Evolutionary conservation across 2,329 filamentous ascomycete species (phyloP).

Genomic region (Emergomyces pasteurianus): DNA sequence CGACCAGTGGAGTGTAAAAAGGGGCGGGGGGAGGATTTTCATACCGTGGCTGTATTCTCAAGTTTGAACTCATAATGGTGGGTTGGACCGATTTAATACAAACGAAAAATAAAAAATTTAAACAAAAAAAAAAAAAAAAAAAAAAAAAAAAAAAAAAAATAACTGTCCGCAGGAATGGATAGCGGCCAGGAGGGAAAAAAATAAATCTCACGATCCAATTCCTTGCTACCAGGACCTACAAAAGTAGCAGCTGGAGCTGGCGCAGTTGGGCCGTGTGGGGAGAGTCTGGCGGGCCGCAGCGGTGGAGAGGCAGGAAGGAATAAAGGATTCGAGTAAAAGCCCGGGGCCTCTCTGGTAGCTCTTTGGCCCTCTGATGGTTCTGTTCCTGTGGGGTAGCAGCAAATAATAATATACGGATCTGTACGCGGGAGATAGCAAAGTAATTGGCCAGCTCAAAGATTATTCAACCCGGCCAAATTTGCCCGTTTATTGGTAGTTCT

Average conservation of each 20-base stretch:
- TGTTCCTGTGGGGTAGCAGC: background rate
- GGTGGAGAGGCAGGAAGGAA: no score
- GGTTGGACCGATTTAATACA: background rate
- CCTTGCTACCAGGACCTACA: background rate
- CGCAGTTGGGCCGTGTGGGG: background rate
- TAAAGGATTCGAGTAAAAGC: background rate
- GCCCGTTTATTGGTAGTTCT: background rate
- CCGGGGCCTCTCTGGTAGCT: background rate
- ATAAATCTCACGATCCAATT: background rate
- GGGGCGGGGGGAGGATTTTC: background rate
- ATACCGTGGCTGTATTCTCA: constrained; percentile 4
- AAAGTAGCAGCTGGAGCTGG: background rate
- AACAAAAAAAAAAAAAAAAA: no score
- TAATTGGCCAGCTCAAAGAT: no score
- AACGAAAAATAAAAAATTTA: no score
- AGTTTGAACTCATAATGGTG: background rate
- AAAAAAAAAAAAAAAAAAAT: no score
- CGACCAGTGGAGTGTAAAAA: background rate
- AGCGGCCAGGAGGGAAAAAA: background rate
- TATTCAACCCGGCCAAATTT: background rate
- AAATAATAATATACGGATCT: background rate
- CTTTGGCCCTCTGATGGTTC: background rate
- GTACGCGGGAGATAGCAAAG: no score
- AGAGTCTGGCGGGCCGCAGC: background rate
- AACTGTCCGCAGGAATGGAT: no score